Evolutionary conservation across 2,329 filamentous ascomycete species (phyloP).

Genomic region (Cladosporium halotolerans): DNA sequence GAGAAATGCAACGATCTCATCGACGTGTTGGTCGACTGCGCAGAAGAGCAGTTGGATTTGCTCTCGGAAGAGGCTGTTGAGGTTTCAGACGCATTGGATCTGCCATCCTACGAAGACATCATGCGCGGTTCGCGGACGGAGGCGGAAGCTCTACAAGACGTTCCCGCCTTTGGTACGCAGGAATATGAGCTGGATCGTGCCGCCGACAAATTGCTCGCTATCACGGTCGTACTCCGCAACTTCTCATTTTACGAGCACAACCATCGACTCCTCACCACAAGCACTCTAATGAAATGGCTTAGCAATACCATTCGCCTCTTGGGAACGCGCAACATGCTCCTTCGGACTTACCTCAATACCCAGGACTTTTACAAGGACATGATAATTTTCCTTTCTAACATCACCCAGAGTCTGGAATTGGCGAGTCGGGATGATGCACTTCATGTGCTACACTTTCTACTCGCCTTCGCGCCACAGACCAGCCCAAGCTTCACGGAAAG

Average conservation of each 20-base stretch:
- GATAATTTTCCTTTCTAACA: constrained; percentile 80
- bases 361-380: constrained; percentile 97
- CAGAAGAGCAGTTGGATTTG: constrained; percentile 77
- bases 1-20: constrained; percentile 79
- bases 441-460: constrained; percentile 78
- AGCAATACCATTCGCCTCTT: constrained; percentile 78
- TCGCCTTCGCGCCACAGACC: constrained; percentile 81
- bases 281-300: constrained; percentile 73
- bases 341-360: constrained; percentile 76
- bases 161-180: constrained; percentile 65
- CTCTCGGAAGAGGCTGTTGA: constrained; percentile 80
- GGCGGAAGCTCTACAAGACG: constrained; percentile 62
- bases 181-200: constrained; percentile 80
- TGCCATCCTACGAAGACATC: constrained; percentile 83
- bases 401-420: constrained; percentile 69
- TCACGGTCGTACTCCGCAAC: constrained; percentile 88
- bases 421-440: constrained; percentile 81
- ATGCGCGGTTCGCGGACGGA: constrained; percentile 63
- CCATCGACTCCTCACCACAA: constrained; percentile 65
- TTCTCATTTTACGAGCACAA: constrained; percentile 81
- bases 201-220: constrained; percentile 79
- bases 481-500: constrained; percentile 49
- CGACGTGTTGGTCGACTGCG: constrained; percentile 82
- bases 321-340: constrained; percentile 79
- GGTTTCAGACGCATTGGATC: constrained; percentile 76